Base-by-base conservation (phyloP, 2,329 filamentous ascomycete species). In the Chrysoporthe deuterocubensis region DNA sequence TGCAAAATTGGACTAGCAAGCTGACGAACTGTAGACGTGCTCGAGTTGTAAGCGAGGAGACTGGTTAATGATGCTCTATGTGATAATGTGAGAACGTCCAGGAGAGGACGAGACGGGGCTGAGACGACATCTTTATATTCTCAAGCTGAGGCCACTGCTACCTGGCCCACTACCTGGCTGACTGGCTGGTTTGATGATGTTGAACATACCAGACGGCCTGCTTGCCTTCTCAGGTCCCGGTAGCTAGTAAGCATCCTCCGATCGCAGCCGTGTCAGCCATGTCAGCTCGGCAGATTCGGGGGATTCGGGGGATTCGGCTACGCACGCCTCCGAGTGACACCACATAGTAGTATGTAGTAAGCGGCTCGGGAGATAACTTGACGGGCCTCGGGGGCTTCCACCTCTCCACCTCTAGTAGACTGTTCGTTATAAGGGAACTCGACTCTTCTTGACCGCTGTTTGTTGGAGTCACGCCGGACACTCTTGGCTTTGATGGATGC, bases 281-380 rank as follows among this genome's bases (percentile, higher is more conserved):
- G 34, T 26, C n/a, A 14, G 21, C 65, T 65, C 66, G 64, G 67
- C 1, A 16, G 2, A 59, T 63, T 68, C 59, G 52, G 63, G 11
- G 3, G 3, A 58, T 62, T 59, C 46, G 61, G 32, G 5, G 18
- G 16, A 6, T 3, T 40, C 16, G 18, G 16, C 54, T 3, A 21
- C 54, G 18, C 32, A 40, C 54, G 26, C 2, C 37, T 11, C 56
- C 56, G 9, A 42, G n/a, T 2, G 18, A 42, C 37, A 59, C n/a
- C 16, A 34, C 2, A 43, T 26, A 18, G 4, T 8, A 18, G n/a
- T n/a, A n/a, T 3, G 9, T 26, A 26, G 18, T 11, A 14, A 4
- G 9, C 6, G 9, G 37, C 5, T 40, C 37, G 37, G 37, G 37
- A 40, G 37, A 9, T 9, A 40, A 40, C 9, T 40, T 40, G 9